These are phyloP conservation scores for Xylaria sp. DNA, from an alignment of 2,329 filamentous ascomycete species.

Conservation along the genomic window DNA sequence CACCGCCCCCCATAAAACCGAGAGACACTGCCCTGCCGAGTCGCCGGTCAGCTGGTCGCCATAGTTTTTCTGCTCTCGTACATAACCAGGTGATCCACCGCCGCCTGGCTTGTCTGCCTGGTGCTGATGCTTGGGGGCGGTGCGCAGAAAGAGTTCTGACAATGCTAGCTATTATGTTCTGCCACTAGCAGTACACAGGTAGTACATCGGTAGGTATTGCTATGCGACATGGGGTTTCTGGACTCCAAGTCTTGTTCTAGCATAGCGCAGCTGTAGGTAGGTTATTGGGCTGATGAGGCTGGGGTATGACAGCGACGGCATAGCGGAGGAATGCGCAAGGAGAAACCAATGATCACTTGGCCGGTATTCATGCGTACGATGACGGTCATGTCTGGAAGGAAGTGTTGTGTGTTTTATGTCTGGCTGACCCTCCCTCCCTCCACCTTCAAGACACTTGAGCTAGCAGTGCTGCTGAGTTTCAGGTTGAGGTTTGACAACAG, in stretches of 20 bases:
- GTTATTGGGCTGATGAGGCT: not conserved
- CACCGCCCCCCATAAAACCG: slow-evolving; percentile 26
- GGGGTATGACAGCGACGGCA: not conserved
- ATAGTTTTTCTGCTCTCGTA: slow-evolving; percentile 13
- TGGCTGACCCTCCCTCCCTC: slow-evolving; percentile 8
- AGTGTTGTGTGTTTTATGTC: slow-evolving; percentile 11
- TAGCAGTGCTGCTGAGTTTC: not conserved
- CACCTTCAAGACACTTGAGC: not conserved
- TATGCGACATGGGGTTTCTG: not conserved
- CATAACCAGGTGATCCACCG: slow-evolving; percentile 31
- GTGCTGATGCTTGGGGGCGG: slow-evolving; percentile 21
- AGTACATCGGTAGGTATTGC: not conserved
- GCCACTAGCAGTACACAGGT: not conserved
- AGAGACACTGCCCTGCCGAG: slow-evolving; percentile 15
- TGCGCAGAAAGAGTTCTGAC: slow-evolving; percentile 1
- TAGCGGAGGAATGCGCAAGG: not conserved
- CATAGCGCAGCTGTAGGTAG: not conserved
- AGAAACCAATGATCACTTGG: slow-evolving; percentile 17
- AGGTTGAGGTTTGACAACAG: not conserved
- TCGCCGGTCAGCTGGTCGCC: slow-evolving; percentile 30
- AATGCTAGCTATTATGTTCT: not conserved
- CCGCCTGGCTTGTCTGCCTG: slow-evolving; percentile 24
- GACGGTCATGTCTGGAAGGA: not conserved
- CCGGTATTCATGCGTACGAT: slow-evolving; percentile 1
- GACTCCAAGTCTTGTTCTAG: not conserved